Evolutionary conservation across 116 monocot genomes (phyloP).

Genomic region (Phalaenopsis hybrid): DNA sequence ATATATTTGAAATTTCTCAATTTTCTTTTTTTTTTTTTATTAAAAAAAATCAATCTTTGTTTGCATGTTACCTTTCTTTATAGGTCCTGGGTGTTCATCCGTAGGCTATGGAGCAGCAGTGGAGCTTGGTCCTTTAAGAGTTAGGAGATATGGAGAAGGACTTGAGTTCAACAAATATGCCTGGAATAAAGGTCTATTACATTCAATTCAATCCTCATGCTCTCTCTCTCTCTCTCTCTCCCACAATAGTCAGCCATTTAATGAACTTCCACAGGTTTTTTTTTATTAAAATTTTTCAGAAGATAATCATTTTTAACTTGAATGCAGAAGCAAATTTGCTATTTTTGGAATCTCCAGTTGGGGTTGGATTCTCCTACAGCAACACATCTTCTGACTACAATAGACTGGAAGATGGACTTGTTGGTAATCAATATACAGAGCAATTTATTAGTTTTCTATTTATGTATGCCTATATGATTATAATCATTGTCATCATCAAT

Average conservation of each 20-base stretch:
- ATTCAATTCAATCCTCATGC: background rate
- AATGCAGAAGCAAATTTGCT: conserved; percentile 78
- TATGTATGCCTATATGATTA: no score
- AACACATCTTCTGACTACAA: conserved; percentile 67
- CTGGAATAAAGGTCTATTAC: conserved; percentile 66
- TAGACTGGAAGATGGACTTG: conserved; percentile 63
- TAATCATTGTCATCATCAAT: no score
- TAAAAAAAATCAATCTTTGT: no score
- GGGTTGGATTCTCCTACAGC: conserved; percentile 91
- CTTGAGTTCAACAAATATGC: conserved; percentile 78
- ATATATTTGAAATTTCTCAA: no score
- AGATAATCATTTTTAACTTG: background rate
- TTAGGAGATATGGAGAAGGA: conserved; percentile 49
- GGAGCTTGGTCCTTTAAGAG: conserved; percentile 75
- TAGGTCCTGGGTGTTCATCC: conserved; percentile 91
- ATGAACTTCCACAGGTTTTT: background rate
- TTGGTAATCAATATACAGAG: conserved; percentile 33
- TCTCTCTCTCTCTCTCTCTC: background rate
- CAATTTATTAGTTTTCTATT: no score
- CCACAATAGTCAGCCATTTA: background rate
- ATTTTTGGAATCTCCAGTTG: conserved; percentile 85
- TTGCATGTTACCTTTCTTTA: background rate
- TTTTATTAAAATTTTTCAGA: no score
- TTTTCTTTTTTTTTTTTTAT: background rate
- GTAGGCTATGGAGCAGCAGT: conserved; percentile 84